These are phyloP conservation scores for Chloris gayana DNA, from an alignment of 176 grass and related monocot species.

Conservation along the genomic window DNA sequence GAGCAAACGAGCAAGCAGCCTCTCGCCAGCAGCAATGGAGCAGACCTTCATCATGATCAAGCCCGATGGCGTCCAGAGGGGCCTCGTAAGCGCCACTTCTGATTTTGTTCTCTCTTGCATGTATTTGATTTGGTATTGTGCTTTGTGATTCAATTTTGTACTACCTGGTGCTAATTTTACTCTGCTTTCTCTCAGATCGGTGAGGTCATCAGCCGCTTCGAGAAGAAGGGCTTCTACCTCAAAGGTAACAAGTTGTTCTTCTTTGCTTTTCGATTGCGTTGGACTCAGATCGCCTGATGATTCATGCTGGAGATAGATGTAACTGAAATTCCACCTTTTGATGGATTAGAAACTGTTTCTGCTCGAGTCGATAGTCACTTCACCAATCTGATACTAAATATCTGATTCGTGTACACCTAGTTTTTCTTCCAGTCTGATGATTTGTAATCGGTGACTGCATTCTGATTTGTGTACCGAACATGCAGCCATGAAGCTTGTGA, in stretches of 20 bases:
- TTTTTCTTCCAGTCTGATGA: not conserved
- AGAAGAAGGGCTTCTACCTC: slow-evolving; percentile 99
- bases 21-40: slow-evolving; percentile 41
- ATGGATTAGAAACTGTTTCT: not conserved
- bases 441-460: not conserved
- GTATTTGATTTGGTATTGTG: not conserved
- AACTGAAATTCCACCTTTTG: not conserved
- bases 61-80: slow-evolving; percentile 79
- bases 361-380: not conserved
- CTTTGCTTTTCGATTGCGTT: not conserved
- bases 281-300: not conserved
- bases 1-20: no score
- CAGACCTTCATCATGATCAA: slow-evolving; percentile 88
- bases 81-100: slow-evolving; percentile 40
- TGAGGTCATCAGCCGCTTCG: slow-evolving; percentile 89
- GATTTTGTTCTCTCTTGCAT: not conserved
- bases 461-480: slow-evolving; percentile 10
- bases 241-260: slow-evolving; percentile 48
- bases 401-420: not conserved
- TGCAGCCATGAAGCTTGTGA: slow-evolving; percentile 82
- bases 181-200: slow-evolving; percentile 58
- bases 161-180: not conserved
- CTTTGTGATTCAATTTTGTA: slow-evolving; percentile 1
- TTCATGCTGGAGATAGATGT: not conserved
- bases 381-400: not conserved